Base-by-base conservation (phyloP, 1,139 yeast species). In the Pichia sp. region DNA sequence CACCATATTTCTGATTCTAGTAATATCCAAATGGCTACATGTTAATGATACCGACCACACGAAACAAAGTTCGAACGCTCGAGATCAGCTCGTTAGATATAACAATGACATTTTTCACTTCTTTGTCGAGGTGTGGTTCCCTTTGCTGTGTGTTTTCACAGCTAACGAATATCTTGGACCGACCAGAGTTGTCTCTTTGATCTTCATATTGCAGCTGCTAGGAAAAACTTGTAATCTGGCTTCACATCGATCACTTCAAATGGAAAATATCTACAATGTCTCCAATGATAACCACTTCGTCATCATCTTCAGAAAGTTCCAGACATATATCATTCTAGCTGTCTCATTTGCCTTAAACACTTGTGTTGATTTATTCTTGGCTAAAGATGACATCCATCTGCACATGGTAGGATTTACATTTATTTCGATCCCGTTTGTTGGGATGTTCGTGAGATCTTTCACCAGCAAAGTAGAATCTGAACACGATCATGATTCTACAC, bases 131-230 rank as follows among this genome's bases (percentile, higher is more conserved):
- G 21, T 36, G 3, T 31, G 49, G 32, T 19, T 41, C 7, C 49
- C 56, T 1, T 28, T 52, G 20, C 20, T 40, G 7, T 32, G 33
- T 6, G 15, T 51, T 3, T 52, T 48, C 30, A 13, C 49, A 27
- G 44, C 50, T 2, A 42, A 40, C 31, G 37, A 36, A 7, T 35
- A 50, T 5, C 30, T 55, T 13, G 45, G 52, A 12, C 55, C 57
- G 14, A 32, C 49, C 16, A 37, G 57, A 22, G 26, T 48, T 21
- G 30, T 49, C 26, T 44, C 50, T 25, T 30, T 55, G 15, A 13
- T 53, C 1, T 30, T 45, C 12, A 32, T 50, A 15, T 40, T 39
- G 6, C 36, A 47, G 14, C 27, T 50, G 14, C 31, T 48, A 3
- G 35, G 33, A 12, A 33, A 30, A 17, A 33, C 38, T 8, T n/a